These are phyloP conservation scores for Colletotrichum somersetense DNA, from an alignment of 2,329 filamentous ascomycete genomes.

Conservation along the genomic window DNA sequence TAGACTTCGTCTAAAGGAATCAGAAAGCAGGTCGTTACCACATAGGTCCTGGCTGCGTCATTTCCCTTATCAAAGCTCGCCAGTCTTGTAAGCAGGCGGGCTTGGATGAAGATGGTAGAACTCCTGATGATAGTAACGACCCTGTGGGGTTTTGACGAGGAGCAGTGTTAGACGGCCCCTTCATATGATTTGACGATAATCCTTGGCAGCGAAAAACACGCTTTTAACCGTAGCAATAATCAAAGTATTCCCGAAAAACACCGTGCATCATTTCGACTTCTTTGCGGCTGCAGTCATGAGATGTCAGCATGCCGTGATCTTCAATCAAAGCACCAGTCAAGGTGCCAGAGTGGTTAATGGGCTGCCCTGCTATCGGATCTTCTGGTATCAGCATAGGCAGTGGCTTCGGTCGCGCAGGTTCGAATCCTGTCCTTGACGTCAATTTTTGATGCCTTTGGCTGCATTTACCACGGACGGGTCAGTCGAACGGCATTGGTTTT, in stretches of 20 bases:
- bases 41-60: background rate
- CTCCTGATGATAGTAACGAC: background rate
- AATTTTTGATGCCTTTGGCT: background rate
- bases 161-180: background rate
- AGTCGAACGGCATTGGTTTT: background rate
- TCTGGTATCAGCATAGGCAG: constrained; percentile 25
- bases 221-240: background rate
- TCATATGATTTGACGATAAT: background rate
- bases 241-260: background rate
- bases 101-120: background rate
- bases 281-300: too few species aligned
- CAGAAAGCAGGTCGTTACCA: background rate
- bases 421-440: constrained; percentile 41
- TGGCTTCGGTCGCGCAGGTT: constrained; percentile 42
- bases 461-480: background rate
- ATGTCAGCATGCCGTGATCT: accelerated
- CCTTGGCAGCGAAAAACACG: background rate
- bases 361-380: constrained; percentile 37
- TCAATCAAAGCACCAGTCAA: constrained; percentile 9
- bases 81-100: background rate
- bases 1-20: background rate
- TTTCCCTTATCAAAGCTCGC: background rate
- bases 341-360: constrained; percentile 43
- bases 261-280: background rate
- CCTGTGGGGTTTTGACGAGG: background rate